phyloP scores from a whole-genome alignment of 495 filamentous ascomycete genomes.

The Podospora tetraspora region DNA sequence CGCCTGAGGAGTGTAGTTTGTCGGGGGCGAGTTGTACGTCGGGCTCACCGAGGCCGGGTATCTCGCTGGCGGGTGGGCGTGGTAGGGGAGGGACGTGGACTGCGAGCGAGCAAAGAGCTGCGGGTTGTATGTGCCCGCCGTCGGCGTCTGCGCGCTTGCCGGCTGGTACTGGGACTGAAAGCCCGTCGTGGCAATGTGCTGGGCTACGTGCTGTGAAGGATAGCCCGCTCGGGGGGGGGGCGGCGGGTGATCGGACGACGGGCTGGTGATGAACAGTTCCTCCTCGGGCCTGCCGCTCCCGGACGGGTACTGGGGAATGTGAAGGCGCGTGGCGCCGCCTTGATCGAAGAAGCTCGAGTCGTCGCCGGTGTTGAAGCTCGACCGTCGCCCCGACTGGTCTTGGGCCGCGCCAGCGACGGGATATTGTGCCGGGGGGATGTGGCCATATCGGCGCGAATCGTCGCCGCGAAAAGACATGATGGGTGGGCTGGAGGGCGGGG shows the following conservation, averaged over 20 bases:
- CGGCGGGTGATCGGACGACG: constrained; percentile 28
- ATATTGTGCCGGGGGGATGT: constrained; percentile 54
- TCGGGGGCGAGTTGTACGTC: constrained; percentile 26
- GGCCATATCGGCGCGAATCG: constrained; percentile 53
- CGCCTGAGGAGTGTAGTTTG: constrained; percentile 39
- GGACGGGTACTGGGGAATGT: constrained; percentile 16
- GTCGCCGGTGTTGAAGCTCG: constrained; percentile 77
- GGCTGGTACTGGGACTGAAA: constrained; percentile 57
- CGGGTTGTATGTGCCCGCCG: constrained; percentile 70
- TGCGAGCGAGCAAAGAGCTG: constrained; percentile 69
- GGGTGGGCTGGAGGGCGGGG: constrained; percentile 8
- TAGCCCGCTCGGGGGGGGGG: constrained; percentile 38
- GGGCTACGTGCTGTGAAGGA: constrained; percentile 45
- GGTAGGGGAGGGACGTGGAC: constrained; percentile 45
- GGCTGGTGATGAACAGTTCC: constrained; percentile 46
- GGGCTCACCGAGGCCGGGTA: constrained; percentile 30
- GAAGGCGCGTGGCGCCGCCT: constrained; percentile 14
- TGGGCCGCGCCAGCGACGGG: constrained; percentile 36
- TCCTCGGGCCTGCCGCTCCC: constrained; percentile 35
- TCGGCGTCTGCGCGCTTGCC: constrained; percentile 39
- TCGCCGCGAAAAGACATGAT: constrained; percentile 51
- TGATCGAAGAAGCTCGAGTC: constrained; percentile 54
- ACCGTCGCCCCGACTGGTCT: constrained; percentile 46
- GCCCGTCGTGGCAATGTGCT: constrained; percentile 48
- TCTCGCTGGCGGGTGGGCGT: constrained; percentile 34